These are phyloP conservation scores for Dalbergia cultrata DNA, from an alignment of 306 rosid genomes.

Conservation along the genomic window DNA sequence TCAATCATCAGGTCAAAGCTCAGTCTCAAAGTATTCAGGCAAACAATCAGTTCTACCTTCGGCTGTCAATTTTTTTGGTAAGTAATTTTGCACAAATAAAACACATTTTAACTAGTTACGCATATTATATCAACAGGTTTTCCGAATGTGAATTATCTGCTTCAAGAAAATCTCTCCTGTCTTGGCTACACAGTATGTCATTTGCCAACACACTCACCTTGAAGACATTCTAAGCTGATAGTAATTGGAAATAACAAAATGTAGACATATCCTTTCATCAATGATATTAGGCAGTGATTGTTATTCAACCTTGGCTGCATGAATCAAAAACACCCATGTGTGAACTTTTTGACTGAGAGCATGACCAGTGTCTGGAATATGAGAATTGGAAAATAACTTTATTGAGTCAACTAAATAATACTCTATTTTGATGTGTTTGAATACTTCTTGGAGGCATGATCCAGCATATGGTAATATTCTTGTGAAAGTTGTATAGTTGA, in stretches of 20 bases:
- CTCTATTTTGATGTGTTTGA: background rate
- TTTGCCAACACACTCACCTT: background rate
- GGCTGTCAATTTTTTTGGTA: background rate
- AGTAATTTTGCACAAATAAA: background rate
- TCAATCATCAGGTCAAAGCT: conserved; percentile 2
- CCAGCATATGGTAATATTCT: too few relatives aligned
- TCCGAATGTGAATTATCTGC: background rate
- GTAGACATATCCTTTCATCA: background rate
- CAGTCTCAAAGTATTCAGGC: background rate
- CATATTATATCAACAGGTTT: background rate
- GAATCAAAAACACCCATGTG: background rate
- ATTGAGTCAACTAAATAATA: background rate
- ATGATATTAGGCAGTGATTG: background rate
- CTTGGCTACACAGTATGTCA: background rate
- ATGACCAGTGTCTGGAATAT: background rate
- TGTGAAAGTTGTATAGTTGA: too few relatives aligned
- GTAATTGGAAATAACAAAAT: background rate
- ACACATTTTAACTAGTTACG: background rate
- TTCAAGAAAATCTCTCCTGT: conserved; percentile 1
- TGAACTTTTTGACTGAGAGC: background rate
- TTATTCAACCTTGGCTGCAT: background rate
- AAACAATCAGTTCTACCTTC: conserved; percentile 3
- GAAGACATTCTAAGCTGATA: background rate
- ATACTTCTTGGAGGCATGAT: too few relatives aligned
- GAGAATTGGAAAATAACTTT: background rate